A percentile compares a stretch with the other conserved stretches of the same genome.
phyloP scores from a whole-genome alignment of 306 rosid genomes.

The Sophora flavescens region DNA sequence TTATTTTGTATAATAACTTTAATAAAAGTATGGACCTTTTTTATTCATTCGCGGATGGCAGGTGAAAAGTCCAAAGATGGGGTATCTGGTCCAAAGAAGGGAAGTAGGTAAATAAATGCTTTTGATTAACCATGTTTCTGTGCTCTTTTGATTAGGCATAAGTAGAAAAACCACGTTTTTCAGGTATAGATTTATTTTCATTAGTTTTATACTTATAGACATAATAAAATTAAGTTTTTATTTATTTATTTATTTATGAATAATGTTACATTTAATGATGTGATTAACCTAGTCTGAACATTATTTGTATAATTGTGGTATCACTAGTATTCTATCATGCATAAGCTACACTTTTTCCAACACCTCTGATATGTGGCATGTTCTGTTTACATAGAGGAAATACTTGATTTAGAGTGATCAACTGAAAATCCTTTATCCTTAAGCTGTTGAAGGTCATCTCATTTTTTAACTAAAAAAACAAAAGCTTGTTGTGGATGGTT shows the following conservation, averaged over 20 bases:
- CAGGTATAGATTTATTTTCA: conserved; percentile 54
- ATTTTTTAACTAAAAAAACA: conserved; percentile 8
- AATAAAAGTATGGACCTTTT: conserved; percentile 97
- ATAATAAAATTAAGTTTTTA: conserved; percentile 20
- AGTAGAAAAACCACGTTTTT: conserved; percentile 51
- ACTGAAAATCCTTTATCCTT: conserved; percentile 19
- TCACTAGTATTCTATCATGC: conserved; percentile 22
- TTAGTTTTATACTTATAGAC: conserved; percentile 44
- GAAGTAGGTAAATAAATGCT: conserved; percentile 99
- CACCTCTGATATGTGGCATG: conserved; percentile 21
- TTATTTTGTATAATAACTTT: conserved; percentile 75
- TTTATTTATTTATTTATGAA: conserved; percentile 32
- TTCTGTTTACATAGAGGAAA: conserved; percentile 29
- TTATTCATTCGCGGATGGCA: conserved; percentile 99
- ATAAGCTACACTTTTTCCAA: conserved; percentile 28
- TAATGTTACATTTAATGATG: conserved; percentile 24
- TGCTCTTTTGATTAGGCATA: conserved; percentile 68
- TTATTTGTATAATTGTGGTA: background rate
- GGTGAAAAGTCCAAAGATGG: conserved; percentile 99
- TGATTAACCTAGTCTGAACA: background rate
- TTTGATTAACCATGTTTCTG: conserved; percentile 88
- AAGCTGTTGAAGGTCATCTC: conserved; percentile 37
- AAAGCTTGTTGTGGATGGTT: conserved; percentile 28
- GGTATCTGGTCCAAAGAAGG: conserved; percentile 99
- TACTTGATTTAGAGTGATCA: conserved; percentile 18